Percentiles rank a stretch among this genome's conserved stretches.
phyloP scores from a whole-genome alignment of 2,329 filamentous ascomycete genomes.

The Aureobasidium sp. region DNA sequence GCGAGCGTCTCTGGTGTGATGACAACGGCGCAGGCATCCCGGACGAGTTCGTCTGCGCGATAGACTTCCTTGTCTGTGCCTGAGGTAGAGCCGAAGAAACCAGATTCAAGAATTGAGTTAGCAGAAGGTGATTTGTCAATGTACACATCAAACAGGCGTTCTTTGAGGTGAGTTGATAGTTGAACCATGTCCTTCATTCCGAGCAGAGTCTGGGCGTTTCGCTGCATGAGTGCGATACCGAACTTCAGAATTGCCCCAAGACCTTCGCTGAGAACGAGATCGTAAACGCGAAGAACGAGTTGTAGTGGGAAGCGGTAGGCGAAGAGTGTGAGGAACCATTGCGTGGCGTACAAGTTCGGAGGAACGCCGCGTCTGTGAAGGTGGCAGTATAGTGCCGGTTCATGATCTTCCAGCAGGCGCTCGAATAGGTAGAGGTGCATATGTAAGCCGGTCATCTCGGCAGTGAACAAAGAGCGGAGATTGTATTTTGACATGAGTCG shows the following conservation, averaged over 20 bases:
- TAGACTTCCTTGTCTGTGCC: slow-evolving; percentile 92
- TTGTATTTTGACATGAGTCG: slow-evolving; percentile 96
- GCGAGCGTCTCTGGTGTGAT: slow-evolving; percentile 78
- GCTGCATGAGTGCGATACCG: slow-evolving; percentile 91
- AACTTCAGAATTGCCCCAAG: slow-evolving; percentile 86
- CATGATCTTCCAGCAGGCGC: slow-evolving; percentile 82
- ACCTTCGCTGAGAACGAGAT: slow-evolving; percentile 88
- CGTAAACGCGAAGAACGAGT: slow-evolving; percentile 91
- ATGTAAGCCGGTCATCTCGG: slow-evolving; percentile 94
- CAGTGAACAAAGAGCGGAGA: slow-evolving; percentile 83
- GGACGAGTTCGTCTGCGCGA: slow-evolving; percentile 84
- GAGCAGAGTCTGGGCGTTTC: slow-evolving; percentile 73
- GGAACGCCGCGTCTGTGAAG: slow-evolving; percentile 80
- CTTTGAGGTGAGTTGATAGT: slow-evolving; percentile 84
- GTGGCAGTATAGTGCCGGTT: slow-evolving; percentile 92
- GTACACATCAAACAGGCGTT: slow-evolving; percentile 91
- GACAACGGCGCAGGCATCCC: slow-evolving; percentile 82
- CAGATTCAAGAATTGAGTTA: slow-evolving; percentile 89
- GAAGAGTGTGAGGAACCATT: slow-evolving; percentile 99
- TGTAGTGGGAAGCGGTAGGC: slow-evolving; percentile 96
- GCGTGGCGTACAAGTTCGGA: slow-evolving; percentile 89
- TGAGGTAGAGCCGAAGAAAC: slow-evolving; percentile 83
- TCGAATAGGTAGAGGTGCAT: slow-evolving; percentile 93
- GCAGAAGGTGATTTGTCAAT: slow-evolving; percentile 90
- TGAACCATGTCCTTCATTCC: slow-evolving; percentile 85